Percentiles rank a stretch among this genome's conserved stretches.
These are phyloP conservation scores for Ceratopteris richardii DNA, from an alignment of 75 land plant species.

Conservation along the genomic window DNA sequence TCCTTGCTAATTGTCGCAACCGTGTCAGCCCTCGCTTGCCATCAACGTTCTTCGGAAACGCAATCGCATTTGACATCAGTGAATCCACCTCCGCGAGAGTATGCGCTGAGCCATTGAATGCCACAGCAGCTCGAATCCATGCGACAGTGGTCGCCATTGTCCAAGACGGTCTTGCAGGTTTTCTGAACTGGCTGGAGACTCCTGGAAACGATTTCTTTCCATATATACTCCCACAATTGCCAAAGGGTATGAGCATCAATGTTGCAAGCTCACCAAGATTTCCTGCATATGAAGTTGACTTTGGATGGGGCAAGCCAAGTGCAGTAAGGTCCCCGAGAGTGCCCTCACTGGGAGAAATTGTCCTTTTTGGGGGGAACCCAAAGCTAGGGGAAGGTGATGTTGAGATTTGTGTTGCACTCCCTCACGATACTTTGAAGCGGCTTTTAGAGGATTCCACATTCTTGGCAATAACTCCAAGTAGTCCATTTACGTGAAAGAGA, in stretches of 20 bases:
- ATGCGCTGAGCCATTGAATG: not conserved
- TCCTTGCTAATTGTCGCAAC: slow-evolving; percentile 59
- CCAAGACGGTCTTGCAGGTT: not conserved
- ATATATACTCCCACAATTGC: slow-evolving; percentile 37
- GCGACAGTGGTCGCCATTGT: slow-evolving; percentile 6
- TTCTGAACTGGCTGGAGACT: not conserved
- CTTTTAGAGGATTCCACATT: slow-evolving; percentile 41
- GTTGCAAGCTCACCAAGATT: slow-evolving; percentile 66
- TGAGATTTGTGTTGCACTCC: slow-evolving; percentile 46
- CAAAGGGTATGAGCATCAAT: not conserved
- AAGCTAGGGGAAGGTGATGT: slow-evolving; percentile 44
- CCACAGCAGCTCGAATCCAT: slow-evolving; percentile 9
- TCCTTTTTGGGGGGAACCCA: slow-evolving; percentile 49
- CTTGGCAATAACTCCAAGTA: slow-evolving; percentile 31
- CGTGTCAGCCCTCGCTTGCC: slow-evolving; percentile 37
- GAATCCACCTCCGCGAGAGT: not conserved
- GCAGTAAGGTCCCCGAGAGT: slow-evolving; percentile 52
- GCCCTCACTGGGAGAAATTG: slow-evolving; percentile 61
- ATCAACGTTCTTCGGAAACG: slow-evolving; percentile 57
- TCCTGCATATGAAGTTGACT: slow-evolving; percentile 60
- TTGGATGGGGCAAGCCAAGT: slow-evolving; percentile 63
- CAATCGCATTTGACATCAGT: slow-evolving; percentile 12
- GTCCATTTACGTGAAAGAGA: not conserved
- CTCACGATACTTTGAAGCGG: slow-evolving; percentile 37
- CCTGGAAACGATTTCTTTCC: slow-evolving; percentile 36